A percentile compares a stretch with the other conserved stretches of the same genome.
Evolutionary conservation across 345 rosid genomes (phyloP).

Genomic region (Laguncularia racemosa): DNA sequence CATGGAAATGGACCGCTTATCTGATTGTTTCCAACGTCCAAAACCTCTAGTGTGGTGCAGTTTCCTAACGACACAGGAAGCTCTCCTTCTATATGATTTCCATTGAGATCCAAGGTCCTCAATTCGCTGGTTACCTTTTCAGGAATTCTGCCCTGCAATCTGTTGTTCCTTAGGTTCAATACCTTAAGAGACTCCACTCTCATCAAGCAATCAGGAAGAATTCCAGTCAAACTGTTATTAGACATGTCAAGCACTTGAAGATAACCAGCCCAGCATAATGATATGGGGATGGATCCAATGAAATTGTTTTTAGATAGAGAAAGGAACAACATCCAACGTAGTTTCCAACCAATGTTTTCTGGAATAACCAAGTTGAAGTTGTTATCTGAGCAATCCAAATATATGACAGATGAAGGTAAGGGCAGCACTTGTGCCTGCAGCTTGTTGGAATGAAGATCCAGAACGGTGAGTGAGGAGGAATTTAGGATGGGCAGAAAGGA

Average conservation of each 20-base stretch:
- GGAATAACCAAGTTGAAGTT: slow-evolving; percentile 2
- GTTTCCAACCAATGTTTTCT: slow-evolving; percentile 1
- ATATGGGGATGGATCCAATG: slow-evolving; percentile 9
- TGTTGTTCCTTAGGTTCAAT: background rate
- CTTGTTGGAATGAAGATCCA: slow-evolving; percentile 9
- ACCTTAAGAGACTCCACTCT: background rate
- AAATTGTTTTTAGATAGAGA: slow-evolving; percentile 9
- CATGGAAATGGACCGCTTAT: slow-evolving; percentile 28
- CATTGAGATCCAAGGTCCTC: slow-evolving; percentile 28
- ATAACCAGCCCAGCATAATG: slow-evolving; percentile 7
- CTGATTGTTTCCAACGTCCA: slow-evolving; percentile 32
- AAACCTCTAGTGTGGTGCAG: slow-evolving; percentile 23
- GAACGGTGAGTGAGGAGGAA: background rate
- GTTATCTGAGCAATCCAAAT: slow-evolving; percentile 12
- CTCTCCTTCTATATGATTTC: slow-evolving; percentile 20
- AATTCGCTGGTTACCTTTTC: background rate
- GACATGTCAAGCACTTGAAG: slow-evolving; percentile 29
- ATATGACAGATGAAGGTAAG: background rate
- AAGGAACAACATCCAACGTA: background rate
- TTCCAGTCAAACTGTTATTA: slow-evolving; percentile 13
- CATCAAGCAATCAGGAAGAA: background rate
- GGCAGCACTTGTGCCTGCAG: slow-evolving; percentile 7
- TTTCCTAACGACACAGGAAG: slow-evolving; percentile 24
- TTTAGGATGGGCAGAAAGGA: background rate
- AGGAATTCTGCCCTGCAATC: slow-evolving; percentile 11